Evolutionary conservation across 2,329 filamentous ascomycete species (phyloP).

Genomic region (Epichloe gansuensis): DNA sequence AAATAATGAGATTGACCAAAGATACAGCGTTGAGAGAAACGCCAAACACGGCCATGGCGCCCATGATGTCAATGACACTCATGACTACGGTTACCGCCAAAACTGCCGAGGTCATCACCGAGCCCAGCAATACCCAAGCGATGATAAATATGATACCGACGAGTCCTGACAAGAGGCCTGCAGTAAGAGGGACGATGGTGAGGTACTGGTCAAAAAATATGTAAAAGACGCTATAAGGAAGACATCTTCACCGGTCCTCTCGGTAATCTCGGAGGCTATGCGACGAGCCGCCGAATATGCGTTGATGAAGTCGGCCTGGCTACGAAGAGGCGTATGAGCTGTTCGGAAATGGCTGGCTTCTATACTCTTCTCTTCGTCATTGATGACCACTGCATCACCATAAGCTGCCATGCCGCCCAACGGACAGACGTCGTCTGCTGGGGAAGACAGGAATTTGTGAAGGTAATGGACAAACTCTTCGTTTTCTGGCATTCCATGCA

Average conservation of each 20-base stretch:
- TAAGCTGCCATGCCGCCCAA: constrained; percentile 84
- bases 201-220: constrained; percentile 99
- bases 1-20: constrained; percentile 92
- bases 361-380: constrained; percentile 53
- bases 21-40: constrained; percentile 93
- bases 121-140: constrained; percentile 71
- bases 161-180: constrained; percentile 67
- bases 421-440: constrained; percentile 74
- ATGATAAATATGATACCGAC: constrained; percentile 77
- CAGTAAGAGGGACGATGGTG: constrained; percentile 69
- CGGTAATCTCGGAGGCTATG: constrained; percentile 65
- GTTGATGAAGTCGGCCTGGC: constrained; percentile 83
- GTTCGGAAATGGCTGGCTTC: constrained; percentile 86
- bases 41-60: constrained; percentile 78
- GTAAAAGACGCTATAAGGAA: constrained; percentile 97
- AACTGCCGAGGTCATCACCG: constrained; percentile 65
- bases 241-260: constrained; percentile 63
- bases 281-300: constrained; percentile 83
- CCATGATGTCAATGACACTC: constrained; percentile 89
- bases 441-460: constrained; percentile 66
- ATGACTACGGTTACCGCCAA: constrained; percentile 83
- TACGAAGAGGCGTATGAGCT: constrained; percentile 73
- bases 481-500: constrained; percentile 85
- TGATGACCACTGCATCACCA: constrained; percentile 68
- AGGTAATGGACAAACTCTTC: constrained; percentile 84